Evolutionary conservation across 2,329 filamentous ascomycete genomes (phyloP), one percentile per base, ranked within the genome.

Genomic region (Hymenoscyphus linearis): DNA sequence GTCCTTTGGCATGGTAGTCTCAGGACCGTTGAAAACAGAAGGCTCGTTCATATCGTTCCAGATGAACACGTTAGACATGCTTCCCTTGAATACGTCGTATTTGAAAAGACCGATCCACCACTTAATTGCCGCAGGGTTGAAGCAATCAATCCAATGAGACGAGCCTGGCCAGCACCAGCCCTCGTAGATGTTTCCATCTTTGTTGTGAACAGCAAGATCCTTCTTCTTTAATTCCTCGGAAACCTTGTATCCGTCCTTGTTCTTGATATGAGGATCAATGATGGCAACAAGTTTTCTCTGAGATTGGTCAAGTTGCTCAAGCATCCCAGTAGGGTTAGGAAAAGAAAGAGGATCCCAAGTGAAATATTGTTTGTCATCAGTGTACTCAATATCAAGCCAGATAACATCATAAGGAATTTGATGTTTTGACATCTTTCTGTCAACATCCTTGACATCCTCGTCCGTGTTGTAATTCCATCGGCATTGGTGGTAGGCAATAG

Each of bases 11-110:
- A 98, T 98, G 4, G 93, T 98, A 2, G 92, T 96, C 76, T 99
- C 95, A 0, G 95, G 95, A 0, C 95, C 95, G 74, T 98, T 98
- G 80, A 99, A 99, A 1, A 99, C 95, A 0, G 95, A 98, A 0
- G 95, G 95, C 78, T 99, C 95, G 73, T 97, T 98, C 95, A 99
- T 99, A 74, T 99, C 95, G 74, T 99, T 99, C 95, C 95, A 99
- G 70, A 99, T 85, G 76, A 91, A 97, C 0, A 91, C 88, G 74
- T 98, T 99, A 66, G 87, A 81, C 69, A 88, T 82, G 1, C 91
- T 91, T 55, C 92, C 93, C 75, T 91, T 90, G 82, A 97, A 99
- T 47, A 78, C 83, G 72, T 91, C 86, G 67, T 96, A 98, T 70
- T 89, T 88, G 82, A 96, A 98, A 12, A 98, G 82, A 2, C 81